These are phyloP conservation scores for Tylopilus rubrobrunneus DNA, from an alignment of 768 basidiomycete genomes.

Conservation along the genomic window DNA sequence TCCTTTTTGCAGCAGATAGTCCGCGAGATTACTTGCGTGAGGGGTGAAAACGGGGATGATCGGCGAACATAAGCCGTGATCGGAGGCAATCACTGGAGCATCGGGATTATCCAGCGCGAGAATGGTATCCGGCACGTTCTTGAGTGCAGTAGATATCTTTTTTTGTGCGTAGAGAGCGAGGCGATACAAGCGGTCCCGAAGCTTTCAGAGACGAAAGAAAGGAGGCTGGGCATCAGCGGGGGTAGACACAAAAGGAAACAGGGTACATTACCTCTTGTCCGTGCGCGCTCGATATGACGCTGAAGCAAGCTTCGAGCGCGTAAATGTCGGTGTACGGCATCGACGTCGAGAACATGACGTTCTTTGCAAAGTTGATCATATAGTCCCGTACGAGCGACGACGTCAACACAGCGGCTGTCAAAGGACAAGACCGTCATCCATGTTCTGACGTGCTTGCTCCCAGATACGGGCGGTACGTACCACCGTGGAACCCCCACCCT, in stretches of 20 bases:
- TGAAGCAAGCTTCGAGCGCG: conserved; percentile 43
- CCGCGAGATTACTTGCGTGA: background rate
- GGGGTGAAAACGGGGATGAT: conserved; percentile 19
- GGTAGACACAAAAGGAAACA: background rate
- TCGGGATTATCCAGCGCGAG: background rate
- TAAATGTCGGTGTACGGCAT: conserved; percentile 19
- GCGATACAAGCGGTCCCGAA: conserved; percentile 6
- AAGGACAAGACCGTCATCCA: no score
- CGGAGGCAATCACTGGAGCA: background rate
- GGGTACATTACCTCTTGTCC: conserved; percentile 15
- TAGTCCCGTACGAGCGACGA: conserved; percentile 14
- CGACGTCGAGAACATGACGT: conserved; percentile 19
- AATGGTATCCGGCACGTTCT: conserved; percentile 3
- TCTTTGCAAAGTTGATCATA: conserved; percentile 17
- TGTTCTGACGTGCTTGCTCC: no score
- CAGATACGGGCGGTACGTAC: background rate
- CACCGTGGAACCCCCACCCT: conserved; percentile 18
- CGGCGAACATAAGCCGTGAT: conserved; percentile 8
- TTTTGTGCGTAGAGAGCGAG: conserved; percentile 10
- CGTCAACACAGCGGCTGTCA: conserved; percentile 13
- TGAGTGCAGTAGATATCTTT: background rate
- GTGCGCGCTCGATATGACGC: conserved; percentile 7
- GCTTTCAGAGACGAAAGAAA: conserved; percentile 1
- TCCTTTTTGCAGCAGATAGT: conserved; percentile 9
- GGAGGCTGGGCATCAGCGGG: background rate